Conservation (phyloP, 2,329 filamentous ascomycete genomes). For the Pseudogymnoascus sp. region DNA sequence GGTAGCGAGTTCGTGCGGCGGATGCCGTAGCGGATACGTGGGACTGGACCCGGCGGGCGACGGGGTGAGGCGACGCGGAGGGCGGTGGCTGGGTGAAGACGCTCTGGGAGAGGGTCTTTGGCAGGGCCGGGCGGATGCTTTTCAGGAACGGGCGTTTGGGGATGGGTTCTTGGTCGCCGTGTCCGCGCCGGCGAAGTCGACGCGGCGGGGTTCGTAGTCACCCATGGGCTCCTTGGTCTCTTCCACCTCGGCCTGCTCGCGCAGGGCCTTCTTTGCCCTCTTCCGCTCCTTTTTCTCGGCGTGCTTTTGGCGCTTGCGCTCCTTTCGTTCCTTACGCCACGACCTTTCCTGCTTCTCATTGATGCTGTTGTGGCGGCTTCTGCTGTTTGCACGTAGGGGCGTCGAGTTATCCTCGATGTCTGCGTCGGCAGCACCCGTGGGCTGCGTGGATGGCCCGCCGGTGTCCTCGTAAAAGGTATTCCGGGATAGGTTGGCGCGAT, state of each 20-base stretch:
- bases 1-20: constrained; percentile 70
- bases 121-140: constrained; percentile 49
- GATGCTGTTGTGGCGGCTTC: constrained; percentile 25
- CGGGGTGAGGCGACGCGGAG: constrained; percentile 22
- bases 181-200: constrained; percentile 49
- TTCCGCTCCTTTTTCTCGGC: constrained; percentile 31
- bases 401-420: neutral
- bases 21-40: constrained; percentile 56
- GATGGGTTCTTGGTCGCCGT: constrained; percentile 25
- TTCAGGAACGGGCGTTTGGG: constrained; percentile 51
- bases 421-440: neutral
- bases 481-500: constrained; percentile 12
- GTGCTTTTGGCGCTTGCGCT: constrained; percentile 34
- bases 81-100: constrained; percentile 53
- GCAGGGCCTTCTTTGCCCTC: constrained; percentile 16
- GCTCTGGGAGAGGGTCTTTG: constrained; percentile 63
- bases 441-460: neutral
- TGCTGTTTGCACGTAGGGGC: neutral
- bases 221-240: constrained; percentile 17
- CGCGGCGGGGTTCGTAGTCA: constrained; percentile 43
- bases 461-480: constrained; percentile 15
- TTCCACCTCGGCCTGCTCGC: neutral
- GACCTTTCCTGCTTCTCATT: constrained; percentile 9
- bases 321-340: constrained; percentile 29
- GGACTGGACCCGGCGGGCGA: constrained; percentile 38